These are phyloP conservation scores for Sporothrix curviconia DNA, from an alignment of 2,329 filamentous ascomycete species.

Conservation along the genomic window DNA sequence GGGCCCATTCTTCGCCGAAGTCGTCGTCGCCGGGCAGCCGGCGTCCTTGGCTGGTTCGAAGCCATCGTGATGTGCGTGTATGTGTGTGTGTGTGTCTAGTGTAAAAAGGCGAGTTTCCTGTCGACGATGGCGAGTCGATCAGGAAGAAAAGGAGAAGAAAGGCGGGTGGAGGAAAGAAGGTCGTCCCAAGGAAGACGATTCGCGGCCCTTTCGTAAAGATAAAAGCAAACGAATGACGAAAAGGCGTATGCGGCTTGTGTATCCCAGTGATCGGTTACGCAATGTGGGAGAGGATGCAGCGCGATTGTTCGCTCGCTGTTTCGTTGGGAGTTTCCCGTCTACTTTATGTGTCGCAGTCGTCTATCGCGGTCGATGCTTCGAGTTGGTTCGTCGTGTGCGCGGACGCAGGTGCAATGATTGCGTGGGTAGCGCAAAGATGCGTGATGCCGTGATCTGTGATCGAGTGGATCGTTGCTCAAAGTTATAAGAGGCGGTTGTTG, in stretches of 20 bases:
- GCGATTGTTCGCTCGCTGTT: background rate
- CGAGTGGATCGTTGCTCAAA: background rate
- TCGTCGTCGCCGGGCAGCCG: conserved; percentile 28
- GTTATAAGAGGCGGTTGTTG: background rate
- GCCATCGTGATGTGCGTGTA: conserved; percentile 26
- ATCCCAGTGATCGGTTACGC: background rate
- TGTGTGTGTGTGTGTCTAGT: background rate
- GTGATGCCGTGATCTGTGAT: conserved; percentile 8
- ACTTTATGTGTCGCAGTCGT: no score
- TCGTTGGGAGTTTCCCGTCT: no score
- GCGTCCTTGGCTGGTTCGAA: conserved; percentile 20
- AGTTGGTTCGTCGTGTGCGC: no score
- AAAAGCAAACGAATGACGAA: background rate
- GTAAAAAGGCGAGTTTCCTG: background rate
- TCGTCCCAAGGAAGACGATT: background rate
- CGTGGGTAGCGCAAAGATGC: conserved; percentile 4
- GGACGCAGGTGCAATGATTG: conserved; percentile 1
- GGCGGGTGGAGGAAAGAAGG: background rate
- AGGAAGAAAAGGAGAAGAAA: background rate
- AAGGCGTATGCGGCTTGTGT: background rate
- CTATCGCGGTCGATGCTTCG: background rate
- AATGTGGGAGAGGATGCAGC: background rate
- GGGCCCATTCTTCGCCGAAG: conserved; percentile 68
- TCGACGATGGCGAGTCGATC: conserved; percentile 3
- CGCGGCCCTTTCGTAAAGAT: background rate